Evolutionary conservation across 495 filamentous ascomycete species (phyloP).

Genomic region (Xylaria venustula): DNA sequence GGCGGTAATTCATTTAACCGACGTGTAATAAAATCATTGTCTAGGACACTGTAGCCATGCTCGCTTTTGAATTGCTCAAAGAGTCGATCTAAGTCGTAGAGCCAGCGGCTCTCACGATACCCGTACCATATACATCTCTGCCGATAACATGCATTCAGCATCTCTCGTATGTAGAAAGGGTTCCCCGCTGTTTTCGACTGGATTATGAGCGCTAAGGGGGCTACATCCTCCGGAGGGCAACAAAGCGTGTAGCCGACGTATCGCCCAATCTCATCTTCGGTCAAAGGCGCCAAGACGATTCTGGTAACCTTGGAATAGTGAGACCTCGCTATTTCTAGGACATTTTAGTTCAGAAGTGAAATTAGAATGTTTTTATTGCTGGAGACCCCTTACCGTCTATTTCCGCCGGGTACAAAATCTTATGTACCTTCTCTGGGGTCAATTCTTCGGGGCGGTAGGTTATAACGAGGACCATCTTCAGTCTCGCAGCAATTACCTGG

Average conservation of each 20-base stretch:
- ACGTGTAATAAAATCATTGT: conserved; percentile 74
- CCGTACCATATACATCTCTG: conserved; percentile 88
- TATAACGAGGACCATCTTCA: conserved; percentile 77
- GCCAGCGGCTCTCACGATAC: conserved; percentile 75
- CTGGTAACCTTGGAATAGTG: conserved; percentile 56
- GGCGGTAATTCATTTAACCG: conserved; percentile 71
- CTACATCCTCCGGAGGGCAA: conserved; percentile 55
- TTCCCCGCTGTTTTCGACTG: conserved; percentile 82
- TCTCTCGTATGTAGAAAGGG: conserved; percentile 84
- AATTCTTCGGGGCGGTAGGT: conserved; percentile 59
- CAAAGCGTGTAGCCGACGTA: conserved; percentile 77
- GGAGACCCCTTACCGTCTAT: conserved; percentile 37
- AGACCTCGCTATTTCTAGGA: conserved; percentile 42
- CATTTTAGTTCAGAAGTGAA: conserved; percentile 34
- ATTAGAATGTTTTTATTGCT: background rate
- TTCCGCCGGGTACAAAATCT: conserved; percentile 45
- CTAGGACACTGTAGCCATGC: conserved; percentile 72
- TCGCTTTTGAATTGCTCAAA: conserved; percentile 79
- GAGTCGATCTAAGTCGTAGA: conserved; percentile 78
- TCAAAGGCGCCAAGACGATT: conserved; percentile 65
- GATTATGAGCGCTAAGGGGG: conserved; percentile 67
- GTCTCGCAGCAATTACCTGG: conserved; percentile 66
- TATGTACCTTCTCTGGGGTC: conserved; percentile 42
- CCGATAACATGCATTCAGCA: conserved; percentile 82
- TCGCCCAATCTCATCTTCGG: conserved; percentile 69